Evolutionary conservation across 2,329 filamentous ascomycete genomes (phyloP), one percentile per base, ranked within the genome.

Genomic region (Trichoderma koningiopsis): DNA sequence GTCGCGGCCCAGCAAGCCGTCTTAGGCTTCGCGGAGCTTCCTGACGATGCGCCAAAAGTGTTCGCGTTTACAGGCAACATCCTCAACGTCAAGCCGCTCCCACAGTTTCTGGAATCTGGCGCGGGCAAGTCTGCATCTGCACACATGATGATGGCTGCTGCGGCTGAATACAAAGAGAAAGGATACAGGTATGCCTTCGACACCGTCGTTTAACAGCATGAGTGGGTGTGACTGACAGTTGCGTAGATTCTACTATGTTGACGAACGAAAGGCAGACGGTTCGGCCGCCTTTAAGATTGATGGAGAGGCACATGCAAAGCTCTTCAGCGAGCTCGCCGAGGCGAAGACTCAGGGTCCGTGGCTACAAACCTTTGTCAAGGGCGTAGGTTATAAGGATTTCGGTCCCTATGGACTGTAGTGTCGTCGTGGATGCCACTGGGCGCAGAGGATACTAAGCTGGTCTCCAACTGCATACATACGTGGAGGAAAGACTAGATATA

Each of bases 61-160:
- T 64, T 64, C 19, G 61, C 61, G 3, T 64, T 64, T 56, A 64
- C 61, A 35, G 61, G 61, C 61, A 64, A 64, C 49, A 64, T 64
- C 35, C 35, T 64, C 16, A 64, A 64, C 35, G 61, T 64, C 61
- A 64, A 6, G 61, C 61, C 61, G 11, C 61, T 64, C 24, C 49
- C 61, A 24, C 61, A 64, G 13, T 65, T 65, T 35, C 62, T 65
- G 3, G 61, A 64, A 56, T 65, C 62, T 19, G 62, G 62, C 19
- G 52, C 52, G n/a, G 62, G 62, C 35, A 65, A 65, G 52, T 57
- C 62, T n/a, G 62, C 52, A 56, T 56, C 62, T 33, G 62, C 62
- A 7, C 62, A 65, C 52, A 65, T 65, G 52, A 65, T 65, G 35
- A 56, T 56, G 62, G 62, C 62, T 33, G 62, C 62, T 10, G 62